phyloP scores from a whole-genome alignment of 2,329 filamentous ascomycete genomes.

The Alternaria angustiovoidea region DNA sequence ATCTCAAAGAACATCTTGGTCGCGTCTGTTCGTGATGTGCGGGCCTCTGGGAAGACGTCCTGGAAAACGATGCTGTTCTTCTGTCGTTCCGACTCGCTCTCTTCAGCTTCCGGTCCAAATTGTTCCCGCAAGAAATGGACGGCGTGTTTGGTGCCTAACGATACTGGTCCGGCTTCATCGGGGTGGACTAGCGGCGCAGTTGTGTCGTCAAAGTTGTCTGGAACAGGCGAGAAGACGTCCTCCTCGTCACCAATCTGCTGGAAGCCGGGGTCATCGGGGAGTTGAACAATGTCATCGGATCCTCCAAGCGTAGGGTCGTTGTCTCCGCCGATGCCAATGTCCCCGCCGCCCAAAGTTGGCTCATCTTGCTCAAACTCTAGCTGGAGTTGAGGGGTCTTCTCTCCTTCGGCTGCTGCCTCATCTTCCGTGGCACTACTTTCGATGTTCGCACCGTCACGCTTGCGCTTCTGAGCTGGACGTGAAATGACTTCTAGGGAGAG shows the following conservation, averaged over 20 bases:
- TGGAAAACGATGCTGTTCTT: constrained; percentile 86
- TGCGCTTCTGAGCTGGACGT: constrained; percentile 85
- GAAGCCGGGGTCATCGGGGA: constrained; percentile 37
- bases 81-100: constrained; percentile 73
- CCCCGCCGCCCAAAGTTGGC: constrained; percentile 55
- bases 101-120: constrained; percentile 77
- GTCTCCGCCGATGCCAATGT: constrained; percentile 54
- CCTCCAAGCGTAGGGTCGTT: constrained; percentile 39
- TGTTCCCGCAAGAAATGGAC: constrained; percentile 92
- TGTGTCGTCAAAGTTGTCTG: constrained; percentile 78
- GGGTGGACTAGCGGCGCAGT: constrained; percentile 79
- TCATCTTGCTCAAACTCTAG: constrained; percentile 64
- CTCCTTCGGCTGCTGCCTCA: constrained; percentile 57
- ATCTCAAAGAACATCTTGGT: constrained; percentile 99
- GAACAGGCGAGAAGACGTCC: constrained; percentile 47
- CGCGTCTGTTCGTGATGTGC: constrained; percentile 85
- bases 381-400: constrained; percentile 75
- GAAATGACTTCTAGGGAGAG: constrained; percentile 85
- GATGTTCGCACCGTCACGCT: constrained; percentile 86
- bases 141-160: constrained; percentile 90
- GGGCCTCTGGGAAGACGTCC: constrained; percentile 82
- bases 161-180: constrained; percentile 84
- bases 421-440: constrained; percentile 76
- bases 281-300: constrained; percentile 39
- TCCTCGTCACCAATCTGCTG: constrained; percentile 44